Conservation (phyloP, 2,329 filamentous ascomycete genomes). For the Alternaria ethzedia region DNA sequence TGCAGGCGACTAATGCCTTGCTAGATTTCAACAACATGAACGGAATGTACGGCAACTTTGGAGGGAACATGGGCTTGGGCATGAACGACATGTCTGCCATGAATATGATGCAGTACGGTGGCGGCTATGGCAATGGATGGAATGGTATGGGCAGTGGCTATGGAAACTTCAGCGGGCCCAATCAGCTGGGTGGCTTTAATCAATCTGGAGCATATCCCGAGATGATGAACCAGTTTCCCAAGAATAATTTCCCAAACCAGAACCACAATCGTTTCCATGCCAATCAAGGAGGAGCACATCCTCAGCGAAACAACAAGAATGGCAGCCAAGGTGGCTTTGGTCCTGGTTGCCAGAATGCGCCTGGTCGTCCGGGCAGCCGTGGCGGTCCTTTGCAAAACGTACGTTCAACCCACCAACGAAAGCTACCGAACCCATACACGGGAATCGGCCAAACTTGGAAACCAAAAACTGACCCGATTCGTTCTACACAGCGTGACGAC, state of each 20-base stretch:
- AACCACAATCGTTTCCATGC: conserved; percentile 79
- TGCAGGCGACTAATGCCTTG: conserved; percentile 19
- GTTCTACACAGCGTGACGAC: conserved; percentile 36
- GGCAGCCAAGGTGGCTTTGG: conserved; percentile 49
- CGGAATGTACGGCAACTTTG: conserved; percentile 80
- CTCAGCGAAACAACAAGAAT: conserved; percentile 49
- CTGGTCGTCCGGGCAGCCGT: conserved; percentile 41
- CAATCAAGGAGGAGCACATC: conserved; percentile 64
- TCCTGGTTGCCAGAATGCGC: conserved; percentile 31
- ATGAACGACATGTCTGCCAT: conserved; percentile 75
- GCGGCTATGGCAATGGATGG: conserved; percentile 67
- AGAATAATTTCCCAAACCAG: conserved; percentile 69
- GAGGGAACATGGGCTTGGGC: conserved; percentile 71
- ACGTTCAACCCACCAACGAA: conserved; percentile 39
- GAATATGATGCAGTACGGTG: conserved; percentile 73
- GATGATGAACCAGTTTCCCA: conserved; percentile 62
- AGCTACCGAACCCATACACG: conserved; percentile 14
- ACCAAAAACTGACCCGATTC: conserved; percentile 34
- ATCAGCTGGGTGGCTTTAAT: conserved; percentile 61
- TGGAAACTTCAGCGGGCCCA: conserved; percentile 60
- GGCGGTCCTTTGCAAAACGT: conserved; percentile 39
- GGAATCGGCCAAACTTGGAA: conserved; percentile 12
- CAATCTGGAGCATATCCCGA: conserved; percentile 57
- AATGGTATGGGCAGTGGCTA: conserved; percentile 76
- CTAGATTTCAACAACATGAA: conserved; percentile 62